phyloP scores from a whole-genome alignment of 176 grass and related monocot genomes.

The Aegilops umbellulata region DNA sequence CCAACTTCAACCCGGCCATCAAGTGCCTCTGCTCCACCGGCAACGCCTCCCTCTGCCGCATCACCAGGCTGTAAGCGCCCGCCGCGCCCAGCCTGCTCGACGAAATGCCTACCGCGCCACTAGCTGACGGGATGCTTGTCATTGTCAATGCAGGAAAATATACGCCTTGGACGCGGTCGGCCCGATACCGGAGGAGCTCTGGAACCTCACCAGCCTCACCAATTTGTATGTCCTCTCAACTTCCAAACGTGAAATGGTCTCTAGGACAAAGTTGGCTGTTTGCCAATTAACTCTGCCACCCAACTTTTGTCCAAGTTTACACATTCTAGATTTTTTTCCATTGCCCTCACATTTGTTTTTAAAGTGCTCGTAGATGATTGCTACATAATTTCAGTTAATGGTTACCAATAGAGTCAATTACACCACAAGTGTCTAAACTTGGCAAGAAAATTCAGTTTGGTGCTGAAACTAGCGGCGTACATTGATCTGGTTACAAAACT shows the following conservation, averaged over 20 bases:
- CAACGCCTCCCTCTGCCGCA: constrained; percentile 60
- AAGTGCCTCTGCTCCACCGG: constrained; percentile 57
- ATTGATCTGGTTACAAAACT: no score
- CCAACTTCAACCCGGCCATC: constrained; percentile 49
- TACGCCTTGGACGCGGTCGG: constrained; percentile 35
- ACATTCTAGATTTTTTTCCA: neutral
- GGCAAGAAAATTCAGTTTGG: no score
- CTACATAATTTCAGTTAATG: neutral
- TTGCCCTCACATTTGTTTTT: neutral
- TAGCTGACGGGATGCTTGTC: neutral
- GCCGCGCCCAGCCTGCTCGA: neutral
- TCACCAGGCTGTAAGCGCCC: constrained; percentile 53
- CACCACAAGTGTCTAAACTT: no score
- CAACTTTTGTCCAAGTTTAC: neutral
- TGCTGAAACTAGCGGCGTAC: no score
- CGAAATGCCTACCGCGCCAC: neutral
- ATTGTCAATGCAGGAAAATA: constrained; percentile 46
- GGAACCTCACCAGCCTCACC: constrained; percentile 53
- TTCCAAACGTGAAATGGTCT: neutral
- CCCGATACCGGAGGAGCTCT: constrained; percentile 52
- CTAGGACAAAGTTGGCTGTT: neutral
- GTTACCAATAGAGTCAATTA: no score
- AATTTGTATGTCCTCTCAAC: constrained; percentile 48
- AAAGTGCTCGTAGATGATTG: neutral
- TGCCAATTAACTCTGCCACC: neutral